Conservation (phyloP, 2,329 filamentous ascomycete species). For the Pestalotiopsis sp. region DNA sequence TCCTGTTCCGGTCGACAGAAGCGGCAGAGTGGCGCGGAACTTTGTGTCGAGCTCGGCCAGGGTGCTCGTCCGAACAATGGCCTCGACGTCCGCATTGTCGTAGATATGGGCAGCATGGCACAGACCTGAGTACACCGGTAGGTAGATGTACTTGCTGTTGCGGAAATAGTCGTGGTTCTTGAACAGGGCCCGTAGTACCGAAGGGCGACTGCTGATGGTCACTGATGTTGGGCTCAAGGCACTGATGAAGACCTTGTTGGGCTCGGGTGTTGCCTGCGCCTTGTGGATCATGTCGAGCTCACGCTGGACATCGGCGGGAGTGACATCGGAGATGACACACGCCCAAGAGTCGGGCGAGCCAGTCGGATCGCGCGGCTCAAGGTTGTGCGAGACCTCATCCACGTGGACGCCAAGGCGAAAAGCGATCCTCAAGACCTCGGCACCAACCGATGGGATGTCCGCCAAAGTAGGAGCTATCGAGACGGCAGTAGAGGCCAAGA, state of each 20-base stretch:
- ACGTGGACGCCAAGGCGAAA: slow-evolving; percentile 51
- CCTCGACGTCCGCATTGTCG: slow-evolving; percentile 28
- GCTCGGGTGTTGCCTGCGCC: slow-evolving; percentile 25
- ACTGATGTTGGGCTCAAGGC: slow-evolving; percentile 34
- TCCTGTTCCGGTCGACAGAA: slow-evolving; percentile 24
- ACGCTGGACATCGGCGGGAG: slow-evolving; percentile 32
- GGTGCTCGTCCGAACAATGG: slow-evolving; percentile 25
- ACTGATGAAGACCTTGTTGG: slow-evolving; percentile 44
- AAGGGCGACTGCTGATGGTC: slow-evolving; percentile 41
- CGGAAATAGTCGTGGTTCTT: slow-evolving; percentile 32
- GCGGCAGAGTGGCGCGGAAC: slow-evolving; percentile 25
- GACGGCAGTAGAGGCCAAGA: slow-evolving; percentile 45
- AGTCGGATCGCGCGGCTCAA: slow-evolving; percentile 36
- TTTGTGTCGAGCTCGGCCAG: not conserved
- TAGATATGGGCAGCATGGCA: slow-evolving; percentile 47
- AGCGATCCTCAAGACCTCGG: slow-evolving; percentile 43
- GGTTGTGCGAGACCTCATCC: slow-evolving; percentile 41
- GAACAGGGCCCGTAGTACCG: slow-evolving; percentile 33
- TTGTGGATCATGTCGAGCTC: slow-evolving; percentile 40
- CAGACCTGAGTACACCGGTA: slow-evolving; percentile 41
- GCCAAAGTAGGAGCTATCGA: slow-evolving; percentile 40
- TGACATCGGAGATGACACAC: slow-evolving; percentile 40
- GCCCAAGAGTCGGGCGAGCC: slow-evolving; percentile 40
- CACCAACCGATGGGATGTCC: slow-evolving; percentile 43
- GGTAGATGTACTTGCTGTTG: slow-evolving; percentile 29